Evolutionary conservation across 164 flowering plant species (phyloP).

Genomic region (Paratinospora sagittata): DNA sequence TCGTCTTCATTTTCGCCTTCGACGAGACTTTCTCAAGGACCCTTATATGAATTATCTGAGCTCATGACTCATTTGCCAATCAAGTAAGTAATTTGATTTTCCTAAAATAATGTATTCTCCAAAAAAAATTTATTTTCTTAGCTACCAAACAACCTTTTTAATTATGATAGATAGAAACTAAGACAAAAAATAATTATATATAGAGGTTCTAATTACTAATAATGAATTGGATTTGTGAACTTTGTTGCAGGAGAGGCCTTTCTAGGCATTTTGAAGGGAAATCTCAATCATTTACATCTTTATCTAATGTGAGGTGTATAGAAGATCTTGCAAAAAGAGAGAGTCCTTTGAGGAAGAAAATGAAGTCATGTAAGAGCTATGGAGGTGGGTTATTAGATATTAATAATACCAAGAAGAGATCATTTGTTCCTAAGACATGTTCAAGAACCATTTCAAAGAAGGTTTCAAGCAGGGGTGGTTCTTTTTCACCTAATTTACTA

Average conservation of each 20-base stretch:
- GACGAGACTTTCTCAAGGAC: too few species aligned
- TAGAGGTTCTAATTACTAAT: too few species aligned
- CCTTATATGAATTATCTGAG: constrained; percentile 63
- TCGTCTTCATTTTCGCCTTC: too few species aligned
- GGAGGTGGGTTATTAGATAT: constrained; percentile 44
- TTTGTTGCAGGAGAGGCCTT: constrained; percentile 67
- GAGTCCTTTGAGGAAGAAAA: constrained; percentile 37
- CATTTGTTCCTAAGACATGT: constrained; percentile 36
- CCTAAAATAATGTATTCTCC: too few species aligned
- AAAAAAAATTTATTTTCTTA: too few species aligned
- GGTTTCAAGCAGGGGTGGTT: constrained; percentile 33
- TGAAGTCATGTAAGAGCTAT: constrained; percentile 59
- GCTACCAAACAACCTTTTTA: too few species aligned
- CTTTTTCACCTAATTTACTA: constrained; percentile 25
- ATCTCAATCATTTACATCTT: constrained; percentile 66
- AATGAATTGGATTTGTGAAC: not conserved
- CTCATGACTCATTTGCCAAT: constrained; percentile 83
- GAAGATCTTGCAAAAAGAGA: constrained; percentile 69
- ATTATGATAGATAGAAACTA: too few species aligned
- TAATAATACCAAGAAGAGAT: constrained; percentile 33
- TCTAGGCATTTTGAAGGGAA: constrained; percentile 69
- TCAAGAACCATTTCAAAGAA: constrained; percentile 47
- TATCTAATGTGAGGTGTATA: constrained; percentile 48
- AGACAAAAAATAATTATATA: too few species aligned
- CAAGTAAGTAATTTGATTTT: constrained; percentile 42